Base-by-base conservation (phyloP, 1,139 yeast species). In the Yamadazyma atmosphaerica region DNA sequence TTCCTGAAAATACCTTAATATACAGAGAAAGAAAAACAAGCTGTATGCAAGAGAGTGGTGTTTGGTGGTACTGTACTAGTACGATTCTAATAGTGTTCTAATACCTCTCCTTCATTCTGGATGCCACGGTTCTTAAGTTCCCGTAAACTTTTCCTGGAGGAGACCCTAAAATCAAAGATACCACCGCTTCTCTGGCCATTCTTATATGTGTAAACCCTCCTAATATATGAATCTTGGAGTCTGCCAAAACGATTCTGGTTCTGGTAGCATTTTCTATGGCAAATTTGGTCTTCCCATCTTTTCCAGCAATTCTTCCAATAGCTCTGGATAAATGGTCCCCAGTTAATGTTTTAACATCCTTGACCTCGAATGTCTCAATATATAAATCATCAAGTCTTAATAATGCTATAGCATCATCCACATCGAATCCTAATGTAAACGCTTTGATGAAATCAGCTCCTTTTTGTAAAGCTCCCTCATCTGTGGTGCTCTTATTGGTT, bases 91-190 rank as follows among this genome's bases (percentile, higher is more conserved):
- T n/a, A n/a, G n/a, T n/a, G n/a, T n/a, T n/a, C n/a, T n/a, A n/a
- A 63, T 86, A 92, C 56, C 98, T 81, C 68, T 94, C 98, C 72
- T 94, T 92, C 84, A 94, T 79, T 68, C 98, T 81, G 16, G 97
- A 87, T 38, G 98, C 96, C 52, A 94, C 94, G 32, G 95, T 89
- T 68, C 98, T 86, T 61, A 94, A 76, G 65, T 92, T 92, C 50
- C 98, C 98, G 62, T 92, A 92, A 43, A 92, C 96, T 68, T 92
- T 92, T 47, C 98, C 98, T 33, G 98, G 98, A 35, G 98, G 98
- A 43, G 95, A 85, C 68, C 99, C 99, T 57, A 92, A 77, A 68
- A 92, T 92, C 58, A 92, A 77, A 45, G 94, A 82, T 44, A 92
- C 97, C 30, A 92, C 96, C 5, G 98, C 84, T 64, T 89, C 96